Conservation (phyloP, 345 rosid species). For the Isatis tinctoria region DNA sequence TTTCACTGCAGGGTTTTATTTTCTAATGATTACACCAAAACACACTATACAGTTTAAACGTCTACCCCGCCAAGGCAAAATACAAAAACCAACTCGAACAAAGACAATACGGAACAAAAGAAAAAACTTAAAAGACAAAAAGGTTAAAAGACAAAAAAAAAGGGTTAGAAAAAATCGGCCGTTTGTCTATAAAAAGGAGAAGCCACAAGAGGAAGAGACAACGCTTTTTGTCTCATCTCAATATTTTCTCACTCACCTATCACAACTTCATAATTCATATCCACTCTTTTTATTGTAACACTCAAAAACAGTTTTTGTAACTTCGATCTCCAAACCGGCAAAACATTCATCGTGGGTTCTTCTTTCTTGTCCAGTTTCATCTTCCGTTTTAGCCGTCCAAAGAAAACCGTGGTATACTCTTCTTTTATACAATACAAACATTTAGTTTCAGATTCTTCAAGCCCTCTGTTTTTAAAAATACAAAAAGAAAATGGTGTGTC, state of each 20-base stretch:
- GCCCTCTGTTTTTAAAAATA: neutral
- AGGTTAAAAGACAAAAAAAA: neutral
- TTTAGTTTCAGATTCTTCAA: neutral
- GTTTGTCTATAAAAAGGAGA: conserved; percentile 29
- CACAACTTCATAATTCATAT: neutral
- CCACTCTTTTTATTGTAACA: conserved; percentile 8
- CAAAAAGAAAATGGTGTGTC: conserved; percentile 42
- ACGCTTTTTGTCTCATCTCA: conserved; percentile 10
- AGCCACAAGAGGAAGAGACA: conserved; percentile 21
- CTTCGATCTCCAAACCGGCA: conserved; percentile 8
- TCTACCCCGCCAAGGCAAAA: too few species aligned
- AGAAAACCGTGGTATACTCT: neutral
- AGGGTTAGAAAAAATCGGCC: neutral
- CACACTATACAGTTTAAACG: neutral
- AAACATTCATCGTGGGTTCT: neutral
- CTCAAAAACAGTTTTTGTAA: neutral
- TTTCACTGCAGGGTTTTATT: neutral
- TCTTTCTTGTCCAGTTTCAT: neutral
- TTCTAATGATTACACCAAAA: neutral
- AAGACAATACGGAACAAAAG: too few species aligned
- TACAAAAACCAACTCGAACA: too few species aligned
- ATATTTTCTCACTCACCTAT: conserved; percentile 5
- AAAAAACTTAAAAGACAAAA: neutral
- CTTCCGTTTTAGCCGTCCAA: neutral
- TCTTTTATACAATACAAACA: neutral